Evolutionary conservation across 2,329 filamentous ascomycete species (phyloP).

Genomic region (Coniochaeta hoffmannii): DNA sequence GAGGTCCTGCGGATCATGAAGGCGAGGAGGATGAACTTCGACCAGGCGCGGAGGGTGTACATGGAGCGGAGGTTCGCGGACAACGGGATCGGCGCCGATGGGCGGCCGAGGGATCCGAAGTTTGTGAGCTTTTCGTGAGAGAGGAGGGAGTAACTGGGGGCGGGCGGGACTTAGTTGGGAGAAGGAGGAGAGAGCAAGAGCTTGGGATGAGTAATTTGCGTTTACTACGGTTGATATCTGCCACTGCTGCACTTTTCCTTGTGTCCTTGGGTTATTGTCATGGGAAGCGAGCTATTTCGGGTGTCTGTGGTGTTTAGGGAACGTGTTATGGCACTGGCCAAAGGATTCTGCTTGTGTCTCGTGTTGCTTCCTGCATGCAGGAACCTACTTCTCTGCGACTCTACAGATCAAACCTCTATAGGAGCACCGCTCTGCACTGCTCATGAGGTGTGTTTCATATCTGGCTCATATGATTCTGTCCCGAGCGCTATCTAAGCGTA

Average conservation of each 20-base stretch:
- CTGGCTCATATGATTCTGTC: not conserved
- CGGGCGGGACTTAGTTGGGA: not conserved
- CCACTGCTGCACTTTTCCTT: not conserved
- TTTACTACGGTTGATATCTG: not conserved
- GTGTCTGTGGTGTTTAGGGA: not conserved
- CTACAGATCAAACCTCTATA: too few relatives aligned
- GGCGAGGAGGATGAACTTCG: constrained; percentile 71
- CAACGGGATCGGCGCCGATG: constrained; percentile 84
- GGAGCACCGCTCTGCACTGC: not conserved
- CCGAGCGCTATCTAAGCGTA: not conserved
- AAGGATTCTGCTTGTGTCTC: too few relatives aligned
- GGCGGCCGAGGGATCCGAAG: constrained; percentile 82
- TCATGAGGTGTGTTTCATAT: not conserved
- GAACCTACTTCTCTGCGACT: too few relatives aligned
- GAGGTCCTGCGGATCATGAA: constrained; percentile 91
- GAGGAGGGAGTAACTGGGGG: not conserved
- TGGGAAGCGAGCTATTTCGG: not conserved
- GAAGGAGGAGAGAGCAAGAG: not conserved
- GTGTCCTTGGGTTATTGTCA: not conserved
- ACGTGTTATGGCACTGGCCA: too few relatives aligned
- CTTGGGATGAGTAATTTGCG: not conserved
- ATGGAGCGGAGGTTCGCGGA: constrained; percentile 81
- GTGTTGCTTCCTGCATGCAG: too few relatives aligned
- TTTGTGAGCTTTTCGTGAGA: constrained; percentile 84
- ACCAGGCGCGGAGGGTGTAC: constrained; percentile 81